phyloP scores from a whole-genome alignment of 106 monocot genomes.

The Agapanthus africanus region DNA sequence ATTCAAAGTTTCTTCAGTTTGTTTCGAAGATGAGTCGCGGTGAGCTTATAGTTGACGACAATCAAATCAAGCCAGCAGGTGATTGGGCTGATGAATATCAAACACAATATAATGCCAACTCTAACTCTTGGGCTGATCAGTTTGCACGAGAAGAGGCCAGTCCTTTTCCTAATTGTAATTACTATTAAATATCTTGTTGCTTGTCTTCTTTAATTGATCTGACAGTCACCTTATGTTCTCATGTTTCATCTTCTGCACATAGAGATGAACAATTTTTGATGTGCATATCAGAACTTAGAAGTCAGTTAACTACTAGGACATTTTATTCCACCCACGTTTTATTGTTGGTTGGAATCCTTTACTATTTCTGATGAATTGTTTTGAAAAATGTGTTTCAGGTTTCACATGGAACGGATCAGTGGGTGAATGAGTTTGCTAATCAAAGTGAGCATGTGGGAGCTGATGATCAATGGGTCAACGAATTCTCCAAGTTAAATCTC shows the following conservation, averaged over 20 bases:
- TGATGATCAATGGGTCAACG: constrained; percentile 83
- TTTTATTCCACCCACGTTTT: too few relatives aligned
- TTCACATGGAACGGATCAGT: constrained; percentile 60
- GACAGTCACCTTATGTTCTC: not conserved
- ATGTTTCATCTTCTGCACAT: constrained; percentile 1
- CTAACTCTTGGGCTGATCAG: constrained; percentile 83
- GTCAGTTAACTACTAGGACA: too few relatives aligned
- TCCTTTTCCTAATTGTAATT: constrained; percentile 4
- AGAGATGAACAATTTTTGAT: too few relatives aligned
- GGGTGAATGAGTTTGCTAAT: constrained; percentile 74
- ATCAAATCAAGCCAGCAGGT: constrained; percentile 80
- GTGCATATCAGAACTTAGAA: too few relatives aligned
- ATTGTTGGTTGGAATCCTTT: too few relatives aligned
- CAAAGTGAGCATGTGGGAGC: constrained; percentile 31
- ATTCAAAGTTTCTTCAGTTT: constrained; percentile 98
- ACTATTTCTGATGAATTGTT: too few relatives aligned
- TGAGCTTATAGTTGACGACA: constrained; percentile 89
- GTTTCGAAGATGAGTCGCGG: constrained; percentile 99
- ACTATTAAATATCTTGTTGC: not conserved
- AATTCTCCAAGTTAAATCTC: constrained; percentile 89
- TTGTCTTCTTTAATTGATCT: constrained; percentile 5
- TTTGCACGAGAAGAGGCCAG: constrained; percentile 59
- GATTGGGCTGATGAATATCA: constrained; percentile 92
- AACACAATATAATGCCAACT: constrained; percentile 49
- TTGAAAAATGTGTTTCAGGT: constrained; percentile 43